Conservation (phyloP, 805 yeast species). For the Wickerhamomyces ciferrii region DNA sequence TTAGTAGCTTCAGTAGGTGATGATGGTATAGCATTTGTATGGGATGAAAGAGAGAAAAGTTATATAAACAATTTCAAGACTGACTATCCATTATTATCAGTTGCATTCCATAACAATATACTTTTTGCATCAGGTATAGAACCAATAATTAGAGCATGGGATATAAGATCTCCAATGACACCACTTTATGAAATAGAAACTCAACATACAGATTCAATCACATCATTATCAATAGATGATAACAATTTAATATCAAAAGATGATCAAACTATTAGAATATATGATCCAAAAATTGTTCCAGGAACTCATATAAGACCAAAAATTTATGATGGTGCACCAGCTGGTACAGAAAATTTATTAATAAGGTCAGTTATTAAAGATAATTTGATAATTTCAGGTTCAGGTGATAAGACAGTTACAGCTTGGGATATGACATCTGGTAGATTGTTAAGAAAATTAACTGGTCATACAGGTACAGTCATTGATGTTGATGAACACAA, state of each 20-base stretch:
- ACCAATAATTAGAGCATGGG: conserved; percentile 56
- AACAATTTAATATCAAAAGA: conserved; percentile 42
- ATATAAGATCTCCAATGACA: conserved; percentile 36
- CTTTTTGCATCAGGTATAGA: conserved; percentile 66
- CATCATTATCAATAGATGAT: conserved; percentile 48
- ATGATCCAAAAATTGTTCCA: conserved; percentile 38
- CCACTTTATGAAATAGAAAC: conserved; percentile 42
- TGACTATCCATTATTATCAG: conserved; percentile 55
- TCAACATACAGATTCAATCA: conserved; percentile 45
- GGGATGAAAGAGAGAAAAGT: conserved; percentile 60
- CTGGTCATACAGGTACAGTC: conserved; percentile 61
- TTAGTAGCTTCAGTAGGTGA: conserved; percentile 54
- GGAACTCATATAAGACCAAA: conserved; percentile 37
- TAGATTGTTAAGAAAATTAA: conserved; percentile 38
- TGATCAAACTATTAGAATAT: conserved; percentile 52
- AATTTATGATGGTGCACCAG: conserved; percentile 52
- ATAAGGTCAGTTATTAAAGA: conserved; percentile 41
- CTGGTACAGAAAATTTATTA: conserved; percentile 45
- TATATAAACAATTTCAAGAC: conserved; percentile 35
- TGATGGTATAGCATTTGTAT: conserved; percentile 52
- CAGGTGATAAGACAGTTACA: conserved; percentile 53
- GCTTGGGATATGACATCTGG: conserved; percentile 56
- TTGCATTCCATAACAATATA: conserved; percentile 35
- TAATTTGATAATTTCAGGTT: conserved; percentile 50
- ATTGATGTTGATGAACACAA: conserved; percentile 51